A percentile compares a stretch with the other conserved stretches of the same genome.
Evolutionary conservation across 2,329 filamentous ascomycete species (phyloP).

Genomic region (Cadophora sp.): DNA sequence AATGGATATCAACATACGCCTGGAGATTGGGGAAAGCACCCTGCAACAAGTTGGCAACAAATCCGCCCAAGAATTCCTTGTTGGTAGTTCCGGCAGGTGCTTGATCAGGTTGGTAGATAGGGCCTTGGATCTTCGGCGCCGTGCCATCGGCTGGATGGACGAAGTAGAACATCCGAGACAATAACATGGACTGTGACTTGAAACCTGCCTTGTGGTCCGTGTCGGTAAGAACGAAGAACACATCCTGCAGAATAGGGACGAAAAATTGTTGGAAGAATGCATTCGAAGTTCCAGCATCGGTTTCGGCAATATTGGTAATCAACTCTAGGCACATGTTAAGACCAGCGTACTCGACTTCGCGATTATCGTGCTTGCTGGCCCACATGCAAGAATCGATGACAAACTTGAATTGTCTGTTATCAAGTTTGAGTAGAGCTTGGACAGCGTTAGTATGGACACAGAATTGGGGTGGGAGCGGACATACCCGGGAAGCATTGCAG

Average conservation of each 20-base stretch:
- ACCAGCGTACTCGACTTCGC: slow-evolving; percentile 94
- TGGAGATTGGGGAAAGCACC: slow-evolving; percentile 95
- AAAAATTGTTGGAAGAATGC: slow-evolving; percentile 99
- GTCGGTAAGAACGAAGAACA: slow-evolving; percentile 97
- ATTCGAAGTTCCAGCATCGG: slow-evolving; percentile 83
- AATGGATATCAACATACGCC: slow-evolving; percentile 65
- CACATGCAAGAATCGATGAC: slow-evolving; percentile 99
- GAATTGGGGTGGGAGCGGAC: slow-evolving; percentile 27
- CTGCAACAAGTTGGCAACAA: slow-evolving; percentile 82
- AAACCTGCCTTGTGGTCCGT: slow-evolving; percentile 99
- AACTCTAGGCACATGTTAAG: slow-evolving; percentile 98
- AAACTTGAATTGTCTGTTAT: slow-evolving; percentile 98
- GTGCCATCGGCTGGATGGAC: slow-evolving; percentile 74
- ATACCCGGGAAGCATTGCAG: slow-evolving; percentile 89
- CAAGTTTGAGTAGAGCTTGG: slow-evolving; percentile 83
- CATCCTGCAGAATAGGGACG: slow-evolving; percentile 92
- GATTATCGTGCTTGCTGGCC: slow-evolving; percentile 99
- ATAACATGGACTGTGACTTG: slow-evolving; percentile 93
- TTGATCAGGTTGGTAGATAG: slow-evolving; percentile 86
- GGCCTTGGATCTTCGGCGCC: slow-evolving; percentile 86
- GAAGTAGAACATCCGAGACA: slow-evolving; percentile 96
- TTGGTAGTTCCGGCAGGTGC: slow-evolving; percentile 85
- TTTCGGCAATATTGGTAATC: slow-evolving; percentile 96
- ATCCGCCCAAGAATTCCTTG: slow-evolving; percentile 87
- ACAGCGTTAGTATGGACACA: slow-evolving; percentile 26